Evolutionary conservation across 805 yeast species (phyloP).

Genomic region (Candida taoyuanica): DNA sequence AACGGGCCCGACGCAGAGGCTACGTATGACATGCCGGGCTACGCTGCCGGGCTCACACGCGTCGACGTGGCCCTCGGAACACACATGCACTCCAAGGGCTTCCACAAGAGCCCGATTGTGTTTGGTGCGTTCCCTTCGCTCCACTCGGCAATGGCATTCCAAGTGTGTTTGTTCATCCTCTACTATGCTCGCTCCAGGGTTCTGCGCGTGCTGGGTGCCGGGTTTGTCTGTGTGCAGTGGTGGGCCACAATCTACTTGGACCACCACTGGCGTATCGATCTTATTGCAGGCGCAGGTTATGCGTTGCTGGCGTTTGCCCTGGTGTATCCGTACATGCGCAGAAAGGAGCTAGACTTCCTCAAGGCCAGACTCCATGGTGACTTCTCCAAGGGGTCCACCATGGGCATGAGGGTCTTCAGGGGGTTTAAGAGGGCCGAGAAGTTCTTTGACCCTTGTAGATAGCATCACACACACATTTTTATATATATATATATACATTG

Average conservation of each 20-base stretch:
- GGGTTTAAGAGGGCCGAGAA: conserved; percentile 39
- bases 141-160: conserved; percentile 64
- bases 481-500: too few species aligned
- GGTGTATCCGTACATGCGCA: conserved; percentile 35
- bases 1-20: conserved; percentile 54
- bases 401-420: conserved; percentile 64
- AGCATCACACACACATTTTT: too few species aligned
- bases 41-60: conserved; percentile 65
- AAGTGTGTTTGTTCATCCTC: conserved; percentile 34
- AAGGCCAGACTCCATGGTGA: conserved; percentile 36
- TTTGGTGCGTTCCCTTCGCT: conserved; percentile 63
- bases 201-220: conserved; percentile 31
- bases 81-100: conserved; percentile 54
- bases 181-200: conserved; percentile 34
- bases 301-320: conserved; percentile 41
- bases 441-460: conserved; percentile 49
- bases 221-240: conserved; percentile 56
- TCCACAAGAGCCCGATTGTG: conserved; percentile 63
- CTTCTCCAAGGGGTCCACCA: conserved; percentile 40
- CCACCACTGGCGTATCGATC: conserved; percentile 66
- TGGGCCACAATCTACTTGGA: conserved; percentile 73
- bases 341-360: conserved; percentile 24
- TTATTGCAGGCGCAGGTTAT: conserved; percentile 51
- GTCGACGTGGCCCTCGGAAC: conserved; percentile 63
- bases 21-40: conserved; percentile 59